Evolutionary conservation across 768 basidiomycete species (phyloP), one percentile per base, ranked within the genome.

Genomic region (Suillus hirtellus): DNA sequence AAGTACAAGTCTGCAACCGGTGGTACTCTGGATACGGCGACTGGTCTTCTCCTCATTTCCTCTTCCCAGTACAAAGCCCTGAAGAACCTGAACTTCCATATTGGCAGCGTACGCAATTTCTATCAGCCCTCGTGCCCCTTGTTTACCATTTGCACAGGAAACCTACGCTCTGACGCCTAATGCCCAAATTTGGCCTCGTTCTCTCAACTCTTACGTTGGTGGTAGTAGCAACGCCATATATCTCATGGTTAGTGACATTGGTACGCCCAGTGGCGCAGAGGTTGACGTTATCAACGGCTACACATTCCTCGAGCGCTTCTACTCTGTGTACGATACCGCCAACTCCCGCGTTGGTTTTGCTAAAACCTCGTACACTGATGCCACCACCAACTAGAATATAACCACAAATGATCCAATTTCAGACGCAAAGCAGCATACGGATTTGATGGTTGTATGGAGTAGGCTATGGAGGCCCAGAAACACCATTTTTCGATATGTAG

Each of bases 251-350:
- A 60, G 50, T 55, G 37, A 77, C 70, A 65, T 82, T 43, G 85
- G 84, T 38, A 66, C 74, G 1, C 65, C 67, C 37, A 69, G 76
- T 11, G 84, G 82, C 54, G 24, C 77, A 64, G 86, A 84, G 15
- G 71, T 87, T 19, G 83, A 85, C 74, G 85, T 86, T 65, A 78
- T 87, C 71, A 80, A 85, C 71, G 84, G 86, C 19, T 78, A 76
- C 68, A 67, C 73, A 5, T 87, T 84, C 79, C 76, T 87, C 34
- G 80, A 27, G 27, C 27, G 27, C 27, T 27, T 27, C 27, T 27
- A 27, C 27, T 27, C 27, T 27, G 27, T 27, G 27, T 27, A 2
- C 27, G 27, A 27, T 27, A 27, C 27, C 27, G 2, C 27, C 27
- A 27, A 27, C 27, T 27, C 27, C 27, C 27, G 27, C 27, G 27